Evolutionary conservation across 208 protist genomes (phyloP).

Genomic region (Leishmania aethiopica): DNA sequence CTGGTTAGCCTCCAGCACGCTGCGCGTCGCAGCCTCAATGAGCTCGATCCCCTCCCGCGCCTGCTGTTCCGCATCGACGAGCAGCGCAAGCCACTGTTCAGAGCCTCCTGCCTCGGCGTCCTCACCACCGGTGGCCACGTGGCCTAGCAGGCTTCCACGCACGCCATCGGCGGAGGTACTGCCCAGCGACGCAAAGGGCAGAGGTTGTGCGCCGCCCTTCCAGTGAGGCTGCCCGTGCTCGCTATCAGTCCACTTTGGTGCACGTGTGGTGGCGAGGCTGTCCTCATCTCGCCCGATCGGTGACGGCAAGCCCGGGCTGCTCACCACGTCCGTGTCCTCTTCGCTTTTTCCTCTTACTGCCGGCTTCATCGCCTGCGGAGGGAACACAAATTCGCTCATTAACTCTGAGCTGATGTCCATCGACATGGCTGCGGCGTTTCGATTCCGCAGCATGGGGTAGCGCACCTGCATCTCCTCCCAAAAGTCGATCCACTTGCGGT

Average conservation of each 20-base stretch:
- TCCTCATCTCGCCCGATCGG: slow-evolving; percentile 13
- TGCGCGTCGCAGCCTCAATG: slow-evolving; percentile 19
- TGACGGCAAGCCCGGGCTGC: background rate
- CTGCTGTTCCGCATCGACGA: slow-evolving; percentile 2
- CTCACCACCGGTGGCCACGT: background rate
- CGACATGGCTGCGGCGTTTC: slow-evolving; percentile 4
- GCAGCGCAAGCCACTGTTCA: background rate
- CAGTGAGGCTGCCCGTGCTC: background rate
- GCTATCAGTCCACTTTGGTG: slow-evolving; percentile 2
- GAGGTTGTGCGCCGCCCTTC: background rate
- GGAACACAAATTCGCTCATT: slow-evolving; percentile 19
- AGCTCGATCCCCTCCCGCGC: slow-evolving; percentile 16
- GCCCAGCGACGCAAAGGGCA: background rate
- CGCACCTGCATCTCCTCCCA: slow-evolving; percentile 42
- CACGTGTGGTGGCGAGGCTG: slow-evolving; percentile 12
- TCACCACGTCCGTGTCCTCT: background rate
- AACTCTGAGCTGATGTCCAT: slow-evolving; percentile 10
- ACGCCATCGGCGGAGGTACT: background rate
- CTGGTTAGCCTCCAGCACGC: slow-evolving; percentile 14
- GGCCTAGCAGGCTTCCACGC: background rate
- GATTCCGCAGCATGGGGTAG: slow-evolving; percentile 29
- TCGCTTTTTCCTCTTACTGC: background rate
- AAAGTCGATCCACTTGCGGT: slow-evolving; percentile 47
- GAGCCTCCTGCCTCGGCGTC: background rate
- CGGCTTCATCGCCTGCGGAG: background rate